A percentile compares a stretch with the other conserved stretches of the same genome.
phyloP scores from a whole-genome alignment of 352 stramenopile species.

The Phytopythium oedochilum region DNA sequence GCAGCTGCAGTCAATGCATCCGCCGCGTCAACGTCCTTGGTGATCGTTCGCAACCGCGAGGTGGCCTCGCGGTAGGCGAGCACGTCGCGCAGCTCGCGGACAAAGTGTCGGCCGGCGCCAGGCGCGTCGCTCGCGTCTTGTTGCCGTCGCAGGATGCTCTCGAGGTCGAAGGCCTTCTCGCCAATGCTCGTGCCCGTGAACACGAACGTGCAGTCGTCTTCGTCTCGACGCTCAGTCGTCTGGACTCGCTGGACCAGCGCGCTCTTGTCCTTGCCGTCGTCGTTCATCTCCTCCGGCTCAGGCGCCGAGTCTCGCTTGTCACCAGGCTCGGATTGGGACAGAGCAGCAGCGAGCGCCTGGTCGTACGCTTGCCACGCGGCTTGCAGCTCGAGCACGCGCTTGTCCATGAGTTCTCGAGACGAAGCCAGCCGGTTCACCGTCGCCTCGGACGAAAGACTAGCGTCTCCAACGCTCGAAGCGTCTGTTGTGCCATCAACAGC shows the following conservation, averaged over 20 bases:
- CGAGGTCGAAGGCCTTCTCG: constrained; percentile 58
- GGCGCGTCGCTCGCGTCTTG: constrained; percentile 11
- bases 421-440: constrained; percentile 7
- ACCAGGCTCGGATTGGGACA: neutral
- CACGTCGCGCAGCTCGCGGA: constrained; percentile 48
- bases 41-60: constrained; percentile 13
- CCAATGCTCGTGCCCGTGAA: constrained; percentile 76
- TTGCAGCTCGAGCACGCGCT: constrained; percentile 16
- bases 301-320: neutral
- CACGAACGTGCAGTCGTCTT: constrained; percentile 37
- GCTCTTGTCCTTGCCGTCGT: neutral
- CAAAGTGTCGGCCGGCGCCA: constrained; percentile 23
- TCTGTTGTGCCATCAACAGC: constrained; percentile 1
- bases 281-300: neutral
- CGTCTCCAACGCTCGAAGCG: neutral
- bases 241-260: neutral
- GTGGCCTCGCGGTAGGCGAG: constrained; percentile 37
- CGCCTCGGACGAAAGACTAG: neutral
- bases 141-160: constrained; percentile 32
- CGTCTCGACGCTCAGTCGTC: neutral
- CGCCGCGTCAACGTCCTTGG: constrained; percentile 39
- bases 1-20: neutral
- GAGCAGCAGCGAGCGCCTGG: neutral
- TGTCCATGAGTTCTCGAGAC: constrained; percentile 16
- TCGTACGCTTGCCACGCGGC: constrained; percentile 22